These are phyloP conservation scores for Amauroascus verrucosus DNA, from an alignment of 2,329 filamentous ascomycete species.

Conservation along the genomic window DNA sequence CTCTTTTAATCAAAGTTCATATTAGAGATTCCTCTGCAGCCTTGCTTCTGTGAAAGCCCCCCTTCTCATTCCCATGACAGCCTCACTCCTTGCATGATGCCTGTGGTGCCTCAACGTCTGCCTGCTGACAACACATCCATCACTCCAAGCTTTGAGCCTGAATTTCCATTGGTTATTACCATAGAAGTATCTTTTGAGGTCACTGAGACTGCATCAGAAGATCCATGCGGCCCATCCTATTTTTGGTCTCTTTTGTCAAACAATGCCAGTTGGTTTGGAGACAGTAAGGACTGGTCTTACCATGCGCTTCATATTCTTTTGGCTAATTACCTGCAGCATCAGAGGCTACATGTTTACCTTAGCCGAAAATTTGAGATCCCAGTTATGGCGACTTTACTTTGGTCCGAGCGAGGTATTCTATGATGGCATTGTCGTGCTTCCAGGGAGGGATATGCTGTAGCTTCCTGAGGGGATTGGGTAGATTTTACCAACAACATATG, in stretches of 20 bases:
- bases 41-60: too few species aligned
- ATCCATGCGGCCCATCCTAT: background rate
- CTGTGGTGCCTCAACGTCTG: background rate
- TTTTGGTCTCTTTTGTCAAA: background rate
- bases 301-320: constrained; percentile 1
- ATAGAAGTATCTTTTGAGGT: background rate
- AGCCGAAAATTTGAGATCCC: background rate
- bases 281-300: constrained; percentile 1
- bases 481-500: background rate
- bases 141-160: background rate
- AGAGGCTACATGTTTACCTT: background rate
- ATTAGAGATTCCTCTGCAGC: background rate
- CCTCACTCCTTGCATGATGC: background rate
- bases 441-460: background rate
- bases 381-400: background rate
- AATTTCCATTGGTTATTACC: background rate
- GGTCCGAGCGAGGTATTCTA: background rate
- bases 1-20: background rate
- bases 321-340: constrained; percentile 3
- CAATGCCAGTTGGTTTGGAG: constrained; percentile 1
- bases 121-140: background rate
- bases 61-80: background rate
- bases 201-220: background rate
- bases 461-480: background rate
- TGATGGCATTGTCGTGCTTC: constrained; percentile 2